Conservation (phyloP, 768 basidiomycete species). For the Favolaschia claudopus region DNA sequence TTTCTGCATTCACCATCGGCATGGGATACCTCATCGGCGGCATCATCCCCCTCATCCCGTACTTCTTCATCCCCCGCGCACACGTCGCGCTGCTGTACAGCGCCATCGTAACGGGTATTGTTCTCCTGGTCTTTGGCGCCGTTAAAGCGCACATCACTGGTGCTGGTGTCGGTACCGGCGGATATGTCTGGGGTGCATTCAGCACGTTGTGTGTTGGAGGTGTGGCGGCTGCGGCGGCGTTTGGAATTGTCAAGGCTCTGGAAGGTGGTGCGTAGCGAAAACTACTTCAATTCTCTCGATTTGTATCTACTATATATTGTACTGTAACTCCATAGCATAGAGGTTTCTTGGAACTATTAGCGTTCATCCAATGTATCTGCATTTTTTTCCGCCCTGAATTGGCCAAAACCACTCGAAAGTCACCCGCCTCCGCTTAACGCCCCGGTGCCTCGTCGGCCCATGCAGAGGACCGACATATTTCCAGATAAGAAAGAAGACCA, state of each 20-base stretch:
- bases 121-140: constrained; percentile 89
- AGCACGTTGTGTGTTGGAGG: constrained; percentile 92
- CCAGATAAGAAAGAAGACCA: no score
- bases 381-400: no score
- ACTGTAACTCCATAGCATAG: no score
- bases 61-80: constrained; percentile 85
- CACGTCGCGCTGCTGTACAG: constrained; percentile 76
- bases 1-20: constrained; percentile 94
- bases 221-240: constrained; percentile 77
- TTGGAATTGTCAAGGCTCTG: constrained; percentile 58
- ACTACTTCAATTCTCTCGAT: no score
- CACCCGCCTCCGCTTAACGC: no score
- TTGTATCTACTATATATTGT: constrained; percentile 6
- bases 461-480: no score
- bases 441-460: no score
- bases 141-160: constrained; percentile 91
- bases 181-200: constrained; percentile 88
- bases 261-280: constrained; percentile 48
- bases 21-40: constrained; percentile 94
- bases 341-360: no score
- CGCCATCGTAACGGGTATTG: constrained; percentile 80
- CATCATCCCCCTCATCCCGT: constrained; percentile 89
- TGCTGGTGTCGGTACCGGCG: constrained; percentile 67
- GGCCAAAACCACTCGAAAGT: no score
- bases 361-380: no score